These are phyloP conservation scores for Leptosphaerulina australis DNA, from an alignment of 2,329 filamentous ascomycete genomes.

Conservation along the genomic window DNA sequence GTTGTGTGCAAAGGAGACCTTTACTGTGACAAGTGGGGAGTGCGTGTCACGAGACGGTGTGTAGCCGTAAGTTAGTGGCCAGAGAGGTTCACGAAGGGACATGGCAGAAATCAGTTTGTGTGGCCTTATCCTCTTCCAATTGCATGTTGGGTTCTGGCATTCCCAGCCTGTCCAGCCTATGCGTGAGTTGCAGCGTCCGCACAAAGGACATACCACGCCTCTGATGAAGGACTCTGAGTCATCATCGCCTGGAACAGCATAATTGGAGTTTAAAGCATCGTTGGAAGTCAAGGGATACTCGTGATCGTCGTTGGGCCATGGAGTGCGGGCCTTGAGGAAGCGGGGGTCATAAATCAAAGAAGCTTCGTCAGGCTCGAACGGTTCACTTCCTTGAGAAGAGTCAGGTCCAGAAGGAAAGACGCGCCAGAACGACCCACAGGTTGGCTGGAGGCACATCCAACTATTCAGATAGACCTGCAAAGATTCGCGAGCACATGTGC, in stretches of 20 bases:
- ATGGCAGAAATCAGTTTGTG: conserved; percentile 38
- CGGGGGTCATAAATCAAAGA: conserved; percentile 59
- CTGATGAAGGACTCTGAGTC: conserved; percentile 61
- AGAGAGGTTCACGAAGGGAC: conserved; percentile 44
- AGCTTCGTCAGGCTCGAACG: conserved; percentile 40
- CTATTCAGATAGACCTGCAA: conserved; percentile 53
- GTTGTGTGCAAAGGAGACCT: conserved; percentile 45
- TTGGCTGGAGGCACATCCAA: conserved; percentile 64
- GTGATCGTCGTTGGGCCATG: conserved; percentile 49
- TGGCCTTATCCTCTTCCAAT: conserved; percentile 51
- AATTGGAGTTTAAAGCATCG: conserved; percentile 36
- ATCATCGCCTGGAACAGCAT: conserved; percentile 52
- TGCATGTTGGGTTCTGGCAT: conserved; percentile 61
- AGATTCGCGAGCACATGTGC: conserved; percentile 39
- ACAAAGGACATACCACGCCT: conserved; percentile 71
- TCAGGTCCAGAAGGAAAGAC: conserved; percentile 26
- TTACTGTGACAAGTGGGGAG: conserved; percentile 39
- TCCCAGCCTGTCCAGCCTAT: conserved; percentile 67
- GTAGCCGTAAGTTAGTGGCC: conserved; percentile 44
- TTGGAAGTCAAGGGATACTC: conserved; percentile 46
- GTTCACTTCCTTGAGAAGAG: conserved; percentile 19
- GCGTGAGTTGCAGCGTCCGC: conserved; percentile 66
- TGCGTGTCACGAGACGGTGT: conserved; percentile 39
- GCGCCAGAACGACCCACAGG: conserved; percentile 64
- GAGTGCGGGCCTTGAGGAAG: conserved; percentile 63